phyloP scores from a whole-genome alignment of 805 yeast genomes.

The Pichia kluyveri region DNA sequence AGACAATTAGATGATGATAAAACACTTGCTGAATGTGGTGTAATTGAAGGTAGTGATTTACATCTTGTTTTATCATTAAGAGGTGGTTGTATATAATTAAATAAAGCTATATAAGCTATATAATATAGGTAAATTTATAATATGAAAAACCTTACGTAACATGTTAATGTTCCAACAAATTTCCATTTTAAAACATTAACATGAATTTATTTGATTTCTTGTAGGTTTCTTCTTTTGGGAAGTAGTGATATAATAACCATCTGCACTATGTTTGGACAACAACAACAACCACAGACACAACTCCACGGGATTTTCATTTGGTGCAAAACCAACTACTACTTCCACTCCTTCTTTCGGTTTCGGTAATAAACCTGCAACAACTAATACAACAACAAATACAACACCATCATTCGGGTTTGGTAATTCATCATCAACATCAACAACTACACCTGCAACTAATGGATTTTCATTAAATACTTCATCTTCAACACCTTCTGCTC shows the following conservation, averaged over 20 bases:
- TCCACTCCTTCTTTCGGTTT: conserved; percentile 9
- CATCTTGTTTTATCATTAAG: conserved; percentile 88
- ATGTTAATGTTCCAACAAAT: no score
- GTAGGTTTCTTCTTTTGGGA: neutral
- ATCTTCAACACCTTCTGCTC: neutral
- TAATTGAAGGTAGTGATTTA: conserved; percentile 76
- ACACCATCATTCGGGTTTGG: conserved; percentile 10
- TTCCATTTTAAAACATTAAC: no score
- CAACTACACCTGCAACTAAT: conserved; percentile 3
- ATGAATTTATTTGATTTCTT: no score
- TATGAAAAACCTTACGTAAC: no score
- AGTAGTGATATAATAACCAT: no score
- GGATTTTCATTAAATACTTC: neutral
- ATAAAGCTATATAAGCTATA: no score
- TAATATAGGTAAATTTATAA: no score
- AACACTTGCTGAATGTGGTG: conserved; percentile 63
- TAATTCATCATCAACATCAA: conserved; percentile 7
- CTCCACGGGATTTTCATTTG: conserved; percentile 12
- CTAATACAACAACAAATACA: conserved; percentile 9
- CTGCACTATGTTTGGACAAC: conserved; percentile 1
- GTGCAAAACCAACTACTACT: conserved; percentile 1
- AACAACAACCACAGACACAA: neutral
- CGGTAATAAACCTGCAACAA: conserved; percentile 1
- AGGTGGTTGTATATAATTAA: conserved; percentile 47
- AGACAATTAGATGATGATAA: conserved; percentile 84